phyloP scores from a whole-genome alignment of 805 yeast species.

The Tetrapisispora namnaoensis region DNA sequence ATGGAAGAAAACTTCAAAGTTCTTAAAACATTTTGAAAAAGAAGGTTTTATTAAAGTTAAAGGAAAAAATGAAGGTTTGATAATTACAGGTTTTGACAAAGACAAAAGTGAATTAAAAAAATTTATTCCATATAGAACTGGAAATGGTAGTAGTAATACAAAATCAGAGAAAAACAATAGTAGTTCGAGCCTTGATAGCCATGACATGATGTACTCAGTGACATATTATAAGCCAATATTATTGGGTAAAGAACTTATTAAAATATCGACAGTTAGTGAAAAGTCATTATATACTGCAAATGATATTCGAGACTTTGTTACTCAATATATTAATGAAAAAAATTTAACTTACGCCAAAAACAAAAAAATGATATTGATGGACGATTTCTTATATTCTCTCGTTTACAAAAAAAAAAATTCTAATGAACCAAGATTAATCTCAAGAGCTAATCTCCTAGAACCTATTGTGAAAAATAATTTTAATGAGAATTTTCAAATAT shows the following conservation, averaged over 20 bases:
- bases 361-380: slow-evolving; percentile 45
- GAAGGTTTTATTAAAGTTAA: slow-evolving; percentile 55
- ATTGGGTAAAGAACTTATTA: slow-evolving; percentile 38
- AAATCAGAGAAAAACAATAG: slow-evolving; percentile 6
- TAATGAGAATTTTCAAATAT: slow-evolving; percentile 41
- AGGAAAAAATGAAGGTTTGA: slow-evolving; percentile 77
- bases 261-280: slow-evolving; percentile 31
- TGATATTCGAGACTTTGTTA: slow-evolving; percentile 46
- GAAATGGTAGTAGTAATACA: slow-evolving; percentile 7
- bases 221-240: slow-evolving; percentile 49
- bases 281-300: slow-evolving; percentile 39
- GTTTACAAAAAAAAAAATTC: slow-evolving; percentile 16
- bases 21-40: slow-evolving; percentile 79
- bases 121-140: slow-evolving; percentile 55
- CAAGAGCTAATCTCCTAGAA: slow-evolving; percentile 38
- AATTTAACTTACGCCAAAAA: slow-evolving; percentile 43
- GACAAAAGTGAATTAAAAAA: slow-evolving; percentile 40
- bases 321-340: slow-evolving; percentile 44
- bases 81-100: slow-evolving; percentile 42
- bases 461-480: slow-evolving; percentile 37
- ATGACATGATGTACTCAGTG: slow-evolving; percentile 25
- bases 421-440: slow-evolving; percentile 29
- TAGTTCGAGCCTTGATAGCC: slow-evolving; percentile 18
- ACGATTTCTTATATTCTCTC: slow-evolving; percentile 40
- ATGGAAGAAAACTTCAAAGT: slow-evolving; percentile 85